A percentile compares a stretch with the other conserved stretches of the same genome.
These are phyloP conservation scores for Smittium culicis DNA, from an alignment of 371 early-diverging fungal species.

Conservation along the genomic window DNA sequence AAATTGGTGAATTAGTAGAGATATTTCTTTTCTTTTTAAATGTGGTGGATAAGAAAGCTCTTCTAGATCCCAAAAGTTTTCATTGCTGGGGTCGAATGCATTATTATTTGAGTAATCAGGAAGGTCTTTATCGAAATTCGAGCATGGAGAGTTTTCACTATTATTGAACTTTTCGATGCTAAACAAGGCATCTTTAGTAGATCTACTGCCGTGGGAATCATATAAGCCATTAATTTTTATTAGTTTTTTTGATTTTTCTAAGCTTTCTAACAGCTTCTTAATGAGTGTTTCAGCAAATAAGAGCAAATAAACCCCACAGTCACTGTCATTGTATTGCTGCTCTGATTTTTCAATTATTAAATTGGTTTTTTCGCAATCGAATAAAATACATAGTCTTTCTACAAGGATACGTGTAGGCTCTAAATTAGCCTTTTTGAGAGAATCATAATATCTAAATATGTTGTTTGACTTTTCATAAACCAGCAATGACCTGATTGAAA, in stretches of 20 bases:
- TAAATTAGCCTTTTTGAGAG: constrained; percentile 8
- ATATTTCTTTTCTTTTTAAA: neutral
- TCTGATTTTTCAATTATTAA: constrained; percentile 4
- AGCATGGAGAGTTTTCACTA: no score
- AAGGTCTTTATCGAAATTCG: no score
- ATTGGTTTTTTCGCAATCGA: constrained; percentile 4
- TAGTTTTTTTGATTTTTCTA: no score
- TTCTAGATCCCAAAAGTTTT: neutral
- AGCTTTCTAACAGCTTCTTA: constrained; percentile 1
- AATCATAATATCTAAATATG: constrained; percentile 11
- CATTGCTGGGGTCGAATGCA: neutral
- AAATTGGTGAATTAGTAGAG: neutral
- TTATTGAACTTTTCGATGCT: no score
- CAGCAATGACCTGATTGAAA: constrained; percentile 6
- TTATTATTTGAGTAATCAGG: neutral
- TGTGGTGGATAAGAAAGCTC: neutral
- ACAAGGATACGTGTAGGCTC: constrained; percentile 1
- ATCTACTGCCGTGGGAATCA: no score
- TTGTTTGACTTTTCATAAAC: constrained; percentile 9
- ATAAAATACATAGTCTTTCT: constrained; percentile 4
- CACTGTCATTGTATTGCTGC: constrained; percentile 9
- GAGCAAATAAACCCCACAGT: constrained; percentile 8
- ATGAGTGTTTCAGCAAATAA: constrained; percentile 1
- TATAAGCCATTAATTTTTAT: no score
- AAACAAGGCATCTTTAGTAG: no score